phyloP scores from a whole-genome alignment of 2,329 filamentous ascomycete genomes.

The Hypoxylon sp. region DNA sequence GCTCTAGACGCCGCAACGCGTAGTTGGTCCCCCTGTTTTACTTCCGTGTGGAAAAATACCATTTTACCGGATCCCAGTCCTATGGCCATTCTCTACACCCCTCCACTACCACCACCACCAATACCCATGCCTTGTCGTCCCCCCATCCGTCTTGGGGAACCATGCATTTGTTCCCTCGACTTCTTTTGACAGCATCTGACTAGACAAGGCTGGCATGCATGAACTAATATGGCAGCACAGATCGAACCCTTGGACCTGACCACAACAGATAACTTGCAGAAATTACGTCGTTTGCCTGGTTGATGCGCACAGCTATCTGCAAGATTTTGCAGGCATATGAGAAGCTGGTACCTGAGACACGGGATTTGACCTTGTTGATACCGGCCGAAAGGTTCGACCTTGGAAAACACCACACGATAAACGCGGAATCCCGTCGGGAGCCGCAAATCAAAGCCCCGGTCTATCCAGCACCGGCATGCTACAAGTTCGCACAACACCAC shows the following conservation, averaged over 20 bases:
- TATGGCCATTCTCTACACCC: slow-evolving; percentile 37
- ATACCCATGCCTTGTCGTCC: slow-evolving; percentile 45
- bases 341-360: slow-evolving; percentile 39
- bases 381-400: slow-evolving; percentile 48
- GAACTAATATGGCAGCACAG: slow-evolving; percentile 49
- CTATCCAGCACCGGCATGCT: slow-evolving; percentile 25
- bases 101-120: slow-evolving; percentile 36
- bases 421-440: slow-evolving; percentile 43
- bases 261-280: slow-evolving; percentile 47
- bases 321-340: slow-evolving; percentile 43
- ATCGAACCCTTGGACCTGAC: slow-evolving; percentile 40
- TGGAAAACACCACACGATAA: slow-evolving; percentile 49
- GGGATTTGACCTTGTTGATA: slow-evolving; percentile 41
- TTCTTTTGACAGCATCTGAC: slow-evolving; percentile 44
- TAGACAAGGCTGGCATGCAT: slow-evolving; percentile 48
- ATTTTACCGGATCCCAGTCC: slow-evolving; percentile 39
- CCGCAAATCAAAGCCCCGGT: slow-evolving; percentile 33
- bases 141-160: slow-evolving; percentile 41
- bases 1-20: slow-evolving; percentile 22
- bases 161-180: slow-evolving; percentile 42
- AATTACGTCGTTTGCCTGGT: slow-evolving; percentile 43
- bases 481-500: slow-evolving; percentile 10
- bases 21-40: slow-evolving; percentile 31
- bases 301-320: slow-evolving; percentile 43
- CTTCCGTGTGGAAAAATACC: slow-evolving; percentile 29